Base-by-base conservation (phyloP, 768 basidiomycete species). In the Phaeotremella fagi region DNA sequence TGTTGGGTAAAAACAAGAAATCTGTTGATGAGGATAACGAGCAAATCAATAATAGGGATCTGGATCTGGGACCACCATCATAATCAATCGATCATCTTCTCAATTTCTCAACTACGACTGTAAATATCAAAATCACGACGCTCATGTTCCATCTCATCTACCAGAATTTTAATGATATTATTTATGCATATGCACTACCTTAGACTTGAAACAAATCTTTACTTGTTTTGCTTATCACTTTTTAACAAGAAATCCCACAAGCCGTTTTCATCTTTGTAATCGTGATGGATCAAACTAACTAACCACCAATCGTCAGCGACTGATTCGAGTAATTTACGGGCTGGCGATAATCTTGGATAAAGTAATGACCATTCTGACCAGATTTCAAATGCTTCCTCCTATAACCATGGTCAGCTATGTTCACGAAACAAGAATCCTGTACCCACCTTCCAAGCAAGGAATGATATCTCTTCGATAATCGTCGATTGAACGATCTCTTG, bases 311-410 rank as follows among this genome's bases (percentile, higher is more conserved):
- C 78, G 51, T 85, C 79, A 42, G 83, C 78, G 35, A 97, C 80
- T 4, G 74, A 55, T 47, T 92, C 85, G 24, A 99, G 78, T n/a
- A 92, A 66, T 35, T 76, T 75, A 46, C 91, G 80, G 49, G 88
- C 85, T 4, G 79, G 76, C 0, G 91, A 90, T 4, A 72, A 79
- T 1, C 88, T 85, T 3, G 85, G 82, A 66, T 90, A 94, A 57
- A 88, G 84, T 18, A 83, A 82, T 12, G 90, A 85, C 95, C 95
- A 99, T 59, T 91, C 87, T 0, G 83, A 80, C 94, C 94, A 99
- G 51, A 91, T 92, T 7, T 85, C 85, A 72, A 95, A 99, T 0
- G 90, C 92, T 71, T 98, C 95, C 27, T 94, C 89, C 91, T 97
- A 70, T 25, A 24, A 27, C 22, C 12, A 46, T 27, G 29, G 24